Conservation (phyloP, 2,329 filamentous ascomycete genomes). For the Ophidiomyces ophidiicola region DNA sequence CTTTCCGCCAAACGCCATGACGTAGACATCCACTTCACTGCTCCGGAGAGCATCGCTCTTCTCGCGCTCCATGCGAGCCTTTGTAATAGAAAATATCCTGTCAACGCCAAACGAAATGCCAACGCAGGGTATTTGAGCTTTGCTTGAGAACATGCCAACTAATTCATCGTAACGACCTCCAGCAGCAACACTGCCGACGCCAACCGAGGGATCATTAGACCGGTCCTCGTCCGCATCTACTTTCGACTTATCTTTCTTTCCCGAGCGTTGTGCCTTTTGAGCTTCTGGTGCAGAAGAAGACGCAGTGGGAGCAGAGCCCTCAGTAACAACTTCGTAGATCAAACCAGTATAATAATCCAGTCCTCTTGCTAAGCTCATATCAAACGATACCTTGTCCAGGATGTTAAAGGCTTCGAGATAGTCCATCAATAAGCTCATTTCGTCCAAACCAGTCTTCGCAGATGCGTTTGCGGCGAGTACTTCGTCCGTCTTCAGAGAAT, state of each 20-base stretch:
- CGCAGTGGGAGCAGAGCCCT: constrained; percentile 53
- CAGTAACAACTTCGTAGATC: constrained; percentile 80
- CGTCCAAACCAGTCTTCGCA: constrained; percentile 66
- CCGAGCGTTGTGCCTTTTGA: constrained; percentile 31
- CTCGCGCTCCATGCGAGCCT: constrained; percentile 55
- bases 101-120: constrained; percentile 91
- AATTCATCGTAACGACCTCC: constrained; percentile 87
- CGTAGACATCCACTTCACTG: constrained; percentile 76
- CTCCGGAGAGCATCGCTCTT: constrained; percentile 45
- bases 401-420: constrained; percentile 71
- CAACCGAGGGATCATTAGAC: constrained; percentile 65
- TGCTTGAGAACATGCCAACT: constrained; percentile 84
- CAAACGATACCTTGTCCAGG: constrained; percentile 67
- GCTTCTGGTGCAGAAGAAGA: constrained; percentile 31
- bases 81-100: constrained; percentile 85
- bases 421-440: constrained; percentile 67
- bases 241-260: constrained; percentile 42
- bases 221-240: constrained; percentile 52
- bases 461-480: constrained; percentile 57
- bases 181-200: constrained; percentile 77
- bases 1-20: constrained; percentile 90
- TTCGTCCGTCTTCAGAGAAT: constrained; percentile 55
- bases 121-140: constrained; percentile 75
- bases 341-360: constrained; percentile 88
- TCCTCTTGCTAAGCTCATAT: constrained; percentile 77